Conservation (phyloP, 306 rosid species). For the Casuarina glauca region DNA sequence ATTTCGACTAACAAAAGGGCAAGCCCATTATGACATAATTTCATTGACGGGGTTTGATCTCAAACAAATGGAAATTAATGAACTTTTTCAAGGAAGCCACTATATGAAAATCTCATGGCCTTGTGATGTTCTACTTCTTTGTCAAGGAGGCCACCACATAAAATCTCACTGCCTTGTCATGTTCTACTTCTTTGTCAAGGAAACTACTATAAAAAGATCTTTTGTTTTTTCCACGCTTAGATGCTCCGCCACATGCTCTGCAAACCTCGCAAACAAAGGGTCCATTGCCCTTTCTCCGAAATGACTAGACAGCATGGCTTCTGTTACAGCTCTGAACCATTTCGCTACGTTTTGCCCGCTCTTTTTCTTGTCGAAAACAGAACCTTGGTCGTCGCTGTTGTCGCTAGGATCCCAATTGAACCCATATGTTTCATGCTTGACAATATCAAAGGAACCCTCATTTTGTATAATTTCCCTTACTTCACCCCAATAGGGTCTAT, state of each 20-base stretch:
- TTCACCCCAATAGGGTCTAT: not conserved
- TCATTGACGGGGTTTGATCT: too few relatives aligned
- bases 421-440: not conserved
- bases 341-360: not conserved
- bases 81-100: too few relatives aligned
- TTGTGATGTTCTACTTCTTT: too few relatives aligned
- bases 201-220: not conserved
- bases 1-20: too few relatives aligned
- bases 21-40: too few relatives aligned
- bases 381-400: not conserved
- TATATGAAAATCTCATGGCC: too few relatives aligned
- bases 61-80: too few relatives aligned
- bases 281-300: not conserved
- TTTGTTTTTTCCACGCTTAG: not conserved
- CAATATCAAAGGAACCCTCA: not conserved
- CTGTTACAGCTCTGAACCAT: not conserved
- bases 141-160: too few relatives aligned
- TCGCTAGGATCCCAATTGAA: not conserved
- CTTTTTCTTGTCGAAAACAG: not conserved
- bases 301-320: not conserved
- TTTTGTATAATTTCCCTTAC: not conserved
- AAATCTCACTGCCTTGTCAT: too few relatives aligned
- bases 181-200: conserved; percentile 1
- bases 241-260: not conserved
- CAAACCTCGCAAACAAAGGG: not conserved